These are phyloP conservation scores for Eutypa lata DNA, from an alignment of 2,329 filamentous ascomycete genomes.

Conservation along the genomic window DNA sequence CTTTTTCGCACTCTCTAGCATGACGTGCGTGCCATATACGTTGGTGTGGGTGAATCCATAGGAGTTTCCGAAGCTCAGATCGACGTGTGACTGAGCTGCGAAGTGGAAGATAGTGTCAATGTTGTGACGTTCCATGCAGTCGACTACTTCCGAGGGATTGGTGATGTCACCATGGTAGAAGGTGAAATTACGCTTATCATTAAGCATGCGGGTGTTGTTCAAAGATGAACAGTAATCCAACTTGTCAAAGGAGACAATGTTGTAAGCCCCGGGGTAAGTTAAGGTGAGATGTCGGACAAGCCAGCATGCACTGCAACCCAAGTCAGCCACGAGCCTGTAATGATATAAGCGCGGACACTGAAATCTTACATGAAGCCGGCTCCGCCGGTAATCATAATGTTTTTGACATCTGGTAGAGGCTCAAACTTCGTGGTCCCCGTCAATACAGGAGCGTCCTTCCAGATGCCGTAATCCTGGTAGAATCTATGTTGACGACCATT, in stretches of 20 bases:
- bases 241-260: conserved; percentile 80
- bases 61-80: conserved; percentile 78
- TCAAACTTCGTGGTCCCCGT: conserved; percentile 69
- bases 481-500: conserved; percentile 34
- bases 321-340: conserved; percentile 14
- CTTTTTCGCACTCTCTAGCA: conserved; percentile 74
- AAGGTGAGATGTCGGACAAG: conserved; percentile 73
- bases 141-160: conserved; percentile 64
- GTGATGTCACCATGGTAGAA: conserved; percentile 81
- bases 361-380: conserved; percentile 76
- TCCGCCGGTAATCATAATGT: conserved; percentile 81
- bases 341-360: conserved; percentile 1
- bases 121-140: conserved; percentile 66
- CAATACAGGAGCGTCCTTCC: conserved; percentile 69
- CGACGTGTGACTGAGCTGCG: conserved; percentile 81
- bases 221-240: conserved; percentile 78
- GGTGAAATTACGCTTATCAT: conserved; percentile 67
- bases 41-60: conserved; percentile 80
- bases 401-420: conserved; percentile 66
- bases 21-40: conserved; percentile 79
- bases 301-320: conserved; percentile 67
- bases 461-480: conserved; percentile 61
- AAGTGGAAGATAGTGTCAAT: conserved; percentile 84
- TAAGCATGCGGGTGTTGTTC: conserved; percentile 72
- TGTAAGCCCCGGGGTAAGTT: conserved; percentile 72